Evolutionary conservation across 2,329 filamentous ascomycete genomes (phyloP).

Genomic region (Arachnomyces sp.): DNA sequence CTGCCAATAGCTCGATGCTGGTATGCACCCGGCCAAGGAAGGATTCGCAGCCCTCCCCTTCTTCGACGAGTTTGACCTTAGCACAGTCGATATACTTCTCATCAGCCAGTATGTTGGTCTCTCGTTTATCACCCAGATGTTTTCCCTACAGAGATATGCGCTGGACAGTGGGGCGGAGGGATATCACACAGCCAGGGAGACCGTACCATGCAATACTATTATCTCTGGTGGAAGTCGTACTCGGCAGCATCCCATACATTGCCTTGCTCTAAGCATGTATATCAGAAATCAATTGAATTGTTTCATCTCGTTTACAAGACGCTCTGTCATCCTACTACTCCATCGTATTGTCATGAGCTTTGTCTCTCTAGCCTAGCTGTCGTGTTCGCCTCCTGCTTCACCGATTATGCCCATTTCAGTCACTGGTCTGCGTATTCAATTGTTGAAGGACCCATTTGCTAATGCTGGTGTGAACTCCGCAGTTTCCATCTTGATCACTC

Average conservation of each 20-base stretch:
- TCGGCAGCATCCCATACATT: background rate
- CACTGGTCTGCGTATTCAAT: background rate
- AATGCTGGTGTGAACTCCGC: slow-evolving; percentile 10
- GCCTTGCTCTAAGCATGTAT: slow-evolving; percentile 22
- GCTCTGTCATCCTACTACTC: slow-evolving; percentile 1
- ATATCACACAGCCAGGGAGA: slow-evolving; percentile 3
- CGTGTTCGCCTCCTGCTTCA: slow-evolving; percentile 11
- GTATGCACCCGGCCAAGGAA: slow-evolving; percentile 93
- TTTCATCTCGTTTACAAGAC: slow-evolving; percentile 7
- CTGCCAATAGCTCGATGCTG: slow-evolving; percentile 71
- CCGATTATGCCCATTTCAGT: slow-evolving; percentile 4
- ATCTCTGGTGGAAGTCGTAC: slow-evolving; percentile 6
- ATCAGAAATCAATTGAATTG: slow-evolving; percentile 29
- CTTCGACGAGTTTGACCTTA: slow-evolving; percentile 97
- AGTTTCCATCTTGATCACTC: slow-evolving; percentile 99
- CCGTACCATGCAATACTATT: slow-evolving; percentile 1
- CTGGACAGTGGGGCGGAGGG: background rate
- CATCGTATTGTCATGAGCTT: slow-evolving; percentile 13
- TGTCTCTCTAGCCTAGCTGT: slow-evolving; percentile 12
- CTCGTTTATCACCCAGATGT: slow-evolving; percentile 12
- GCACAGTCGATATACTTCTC: slow-evolving; percentile 90
- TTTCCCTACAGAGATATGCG: background rate
- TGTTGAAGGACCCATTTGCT: no score
- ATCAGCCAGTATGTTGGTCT: slow-evolving; percentile 88
- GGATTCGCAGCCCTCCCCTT: slow-evolving; percentile 89